phyloP scores from a whole-genome alignment of 495 filamentous ascomycete genomes.

The Delitschia confertaspora region DNA sequence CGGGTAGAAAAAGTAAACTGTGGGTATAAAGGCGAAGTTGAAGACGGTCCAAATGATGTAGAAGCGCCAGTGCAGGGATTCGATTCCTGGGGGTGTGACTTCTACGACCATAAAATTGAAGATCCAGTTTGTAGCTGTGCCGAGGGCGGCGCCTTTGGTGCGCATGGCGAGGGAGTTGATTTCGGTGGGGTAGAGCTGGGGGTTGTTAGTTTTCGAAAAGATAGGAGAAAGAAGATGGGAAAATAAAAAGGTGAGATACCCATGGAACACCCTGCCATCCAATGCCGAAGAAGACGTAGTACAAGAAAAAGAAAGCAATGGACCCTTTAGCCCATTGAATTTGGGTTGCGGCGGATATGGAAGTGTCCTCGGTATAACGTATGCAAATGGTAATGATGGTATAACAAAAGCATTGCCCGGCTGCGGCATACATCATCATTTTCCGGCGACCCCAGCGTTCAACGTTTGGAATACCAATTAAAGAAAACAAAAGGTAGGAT shows the following conservation, averaged over 20 bases:
- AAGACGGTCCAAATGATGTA: constrained; percentile 58
- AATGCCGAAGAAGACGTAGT: constrained; percentile 32
- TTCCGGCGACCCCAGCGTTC: constrained; percentile 46
- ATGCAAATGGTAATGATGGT: constrained; percentile 50
- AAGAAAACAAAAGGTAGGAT: constrained; percentile 43
- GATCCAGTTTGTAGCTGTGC: constrained; percentile 55
- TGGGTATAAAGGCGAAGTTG: constrained; percentile 49
- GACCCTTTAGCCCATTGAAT: constrained; percentile 33
- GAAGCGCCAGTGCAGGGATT: constrained; percentile 52
- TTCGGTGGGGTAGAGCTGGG: constrained; percentile 52
- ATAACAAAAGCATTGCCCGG: constrained; percentile 45
- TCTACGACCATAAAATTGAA: constrained; percentile 52
- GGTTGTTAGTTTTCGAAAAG: constrained; percentile 44
- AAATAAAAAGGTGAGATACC: constrained; percentile 35
- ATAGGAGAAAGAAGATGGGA: constrained; percentile 47
- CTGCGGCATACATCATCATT: constrained; percentile 44
- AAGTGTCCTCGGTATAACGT: constrained; percentile 36
- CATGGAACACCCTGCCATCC: constrained; percentile 30
- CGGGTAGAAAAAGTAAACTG: constrained; percentile 53
- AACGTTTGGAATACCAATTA: constrained; percentile 40
- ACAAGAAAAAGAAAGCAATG: constrained; percentile 36
- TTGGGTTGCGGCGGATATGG: constrained; percentile 5
- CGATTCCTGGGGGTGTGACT: constrained; percentile 53
- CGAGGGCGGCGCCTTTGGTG: constrained; percentile 47
- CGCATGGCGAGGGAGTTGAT: constrained; percentile 52